phyloP scores from a whole-genome alignment of 768 basidiomycete genomes.

The Lentinus brumalis region DNA sequence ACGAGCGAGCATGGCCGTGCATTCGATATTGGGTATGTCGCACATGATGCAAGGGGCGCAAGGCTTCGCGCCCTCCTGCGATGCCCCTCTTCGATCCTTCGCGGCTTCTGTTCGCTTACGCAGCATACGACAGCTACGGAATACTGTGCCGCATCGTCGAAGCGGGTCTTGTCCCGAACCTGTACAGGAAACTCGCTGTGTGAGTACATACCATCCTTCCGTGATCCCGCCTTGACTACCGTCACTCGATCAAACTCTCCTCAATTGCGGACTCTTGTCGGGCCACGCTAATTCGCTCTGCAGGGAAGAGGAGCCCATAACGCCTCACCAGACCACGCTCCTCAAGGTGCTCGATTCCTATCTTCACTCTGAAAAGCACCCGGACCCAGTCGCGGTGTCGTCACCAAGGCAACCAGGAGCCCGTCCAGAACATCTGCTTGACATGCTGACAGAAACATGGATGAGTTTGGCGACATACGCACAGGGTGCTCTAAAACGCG shows the following conservation, averaged over 20 bases:
- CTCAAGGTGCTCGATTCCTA: constrained; percentile 88
- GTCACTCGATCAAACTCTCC: not conserved
- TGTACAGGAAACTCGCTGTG: constrained; percentile 66
- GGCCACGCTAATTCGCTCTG: not conserved
- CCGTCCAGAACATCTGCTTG: constrained; percentile 39
- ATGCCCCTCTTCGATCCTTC: not conserved
- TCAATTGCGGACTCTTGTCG: not conserved
- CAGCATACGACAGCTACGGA: constrained; percentile 50
- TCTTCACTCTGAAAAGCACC: constrained; percentile 49
- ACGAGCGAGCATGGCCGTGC: constrained; percentile 63
- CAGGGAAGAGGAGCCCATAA: constrained; percentile 71
- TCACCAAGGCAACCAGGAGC: constrained; percentile 45
- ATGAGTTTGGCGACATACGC: constrained; percentile 63
- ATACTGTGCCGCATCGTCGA: constrained; percentile 68
- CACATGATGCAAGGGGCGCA: not conserved
- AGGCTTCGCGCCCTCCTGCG: not conserved
- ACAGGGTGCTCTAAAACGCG: constrained; percentile 50
- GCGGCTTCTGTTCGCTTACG: not conserved
- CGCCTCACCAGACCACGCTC: constrained; percentile 85
- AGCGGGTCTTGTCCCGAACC: constrained; percentile 53
- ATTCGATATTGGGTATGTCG: constrained; percentile 73
- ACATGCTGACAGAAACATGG: constrained; percentile 53
- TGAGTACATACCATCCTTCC: constrained; percentile 35
- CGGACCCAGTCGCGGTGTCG: constrained; percentile 29
- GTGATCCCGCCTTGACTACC: not conserved